Evolutionary conservation across 2,329 filamentous ascomycete genomes (phyloP), one percentile per base, ranked within the genome.

Genomic region (Diaporthe sp.): DNA sequence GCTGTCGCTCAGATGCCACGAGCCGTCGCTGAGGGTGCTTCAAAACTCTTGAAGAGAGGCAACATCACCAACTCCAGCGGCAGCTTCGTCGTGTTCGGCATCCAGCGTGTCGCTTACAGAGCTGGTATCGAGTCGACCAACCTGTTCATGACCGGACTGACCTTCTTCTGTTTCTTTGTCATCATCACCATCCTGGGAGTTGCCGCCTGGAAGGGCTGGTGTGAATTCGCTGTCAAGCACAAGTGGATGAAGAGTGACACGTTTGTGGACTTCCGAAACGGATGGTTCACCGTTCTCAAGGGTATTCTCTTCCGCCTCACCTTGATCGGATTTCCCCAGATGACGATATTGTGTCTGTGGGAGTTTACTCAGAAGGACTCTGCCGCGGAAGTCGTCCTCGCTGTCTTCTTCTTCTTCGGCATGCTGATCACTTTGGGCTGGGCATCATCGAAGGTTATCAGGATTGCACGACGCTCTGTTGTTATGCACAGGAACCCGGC

Each of bases 401-500:
- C 95, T 60, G 91, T 98, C 77, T 94, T 98, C 84, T 98, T 97
- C 88, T 91, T 98, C 83, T 86, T 98, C 80, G 93, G 94, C 77
- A 93, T 98, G 88, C 87, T 93, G 53, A 88, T 89, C 71, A 94
- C 95, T 44, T 90, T 98, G 46, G 92, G 86, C 31, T 98, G 95
- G 94, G 96, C 96, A 62, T 92, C 95, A 0, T 93, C 91, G 86
- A 98, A 98, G 88, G 95, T 98, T 78, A 94, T 98, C 80, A 91
- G 92, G 73, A 94, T 98, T 78, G 96, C 95, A 46, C 95, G 95
- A 82, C 94, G 95, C 80, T 98, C 96, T 44, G 94, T 98, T 78
- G 86, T 90, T 75, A 95, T 98, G 92, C 96, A 98, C 89, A 96
- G 96, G 86, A 98, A 98, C 86, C 95, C 96, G 37, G 96, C 96